Conservation (phyloP, 2,329 filamentous ascomycete genomes). For the Aspergillus viridinutans region DNA sequence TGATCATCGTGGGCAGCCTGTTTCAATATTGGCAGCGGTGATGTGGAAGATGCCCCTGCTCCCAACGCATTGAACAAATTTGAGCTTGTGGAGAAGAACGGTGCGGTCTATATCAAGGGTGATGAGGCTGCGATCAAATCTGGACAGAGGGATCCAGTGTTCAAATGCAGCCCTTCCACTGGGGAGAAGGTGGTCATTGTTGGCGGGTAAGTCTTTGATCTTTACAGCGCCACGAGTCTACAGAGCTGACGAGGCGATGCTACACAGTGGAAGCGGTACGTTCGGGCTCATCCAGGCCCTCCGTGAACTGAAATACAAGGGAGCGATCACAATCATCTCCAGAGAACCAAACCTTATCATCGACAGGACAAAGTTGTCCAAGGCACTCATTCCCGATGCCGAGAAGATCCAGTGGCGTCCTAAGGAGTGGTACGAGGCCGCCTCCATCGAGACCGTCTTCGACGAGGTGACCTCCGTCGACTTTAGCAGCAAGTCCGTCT, state of each 20-base stretch:
- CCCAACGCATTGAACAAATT: slow-evolving; percentile 82
- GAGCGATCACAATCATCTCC: slow-evolving; percentile 75
- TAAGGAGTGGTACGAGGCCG: slow-evolving; percentile 68
- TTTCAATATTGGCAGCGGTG: slow-evolving; percentile 83
- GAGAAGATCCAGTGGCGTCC: slow-evolving; percentile 74
- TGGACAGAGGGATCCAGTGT: slow-evolving; percentile 67
- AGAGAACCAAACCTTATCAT: slow-evolving; percentile 83
- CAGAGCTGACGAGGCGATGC: neutral
- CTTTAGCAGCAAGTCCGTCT: slow-evolving; percentile 67
- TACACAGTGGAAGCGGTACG: slow-evolving; percentile 68
- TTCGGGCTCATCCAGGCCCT: slow-evolving; percentile 79
- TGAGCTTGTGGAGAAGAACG: slow-evolving; percentile 73
- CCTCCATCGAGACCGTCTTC: slow-evolving; percentile 53
- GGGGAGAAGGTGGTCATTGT: slow-evolving; percentile 69
- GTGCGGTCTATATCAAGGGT: slow-evolving; percentile 77
- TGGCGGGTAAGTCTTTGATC: slow-evolving; percentile 54
- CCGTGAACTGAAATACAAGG: slow-evolving; percentile 73
- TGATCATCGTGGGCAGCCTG: slow-evolving; percentile 60
- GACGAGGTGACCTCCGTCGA: slow-evolving; percentile 69
- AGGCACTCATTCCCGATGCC: slow-evolving; percentile 78
- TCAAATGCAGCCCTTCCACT: slow-evolving; percentile 62
- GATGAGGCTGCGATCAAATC: slow-evolving; percentile 74
- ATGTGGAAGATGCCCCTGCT: slow-evolving; percentile 91
- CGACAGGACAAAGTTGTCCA: slow-evolving; percentile 92
- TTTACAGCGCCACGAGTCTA: neutral